Base-by-base conservation (phyloP, 1,284 basidiomycete genomes). In the Mycosarcoma mackinlayi region DNA sequence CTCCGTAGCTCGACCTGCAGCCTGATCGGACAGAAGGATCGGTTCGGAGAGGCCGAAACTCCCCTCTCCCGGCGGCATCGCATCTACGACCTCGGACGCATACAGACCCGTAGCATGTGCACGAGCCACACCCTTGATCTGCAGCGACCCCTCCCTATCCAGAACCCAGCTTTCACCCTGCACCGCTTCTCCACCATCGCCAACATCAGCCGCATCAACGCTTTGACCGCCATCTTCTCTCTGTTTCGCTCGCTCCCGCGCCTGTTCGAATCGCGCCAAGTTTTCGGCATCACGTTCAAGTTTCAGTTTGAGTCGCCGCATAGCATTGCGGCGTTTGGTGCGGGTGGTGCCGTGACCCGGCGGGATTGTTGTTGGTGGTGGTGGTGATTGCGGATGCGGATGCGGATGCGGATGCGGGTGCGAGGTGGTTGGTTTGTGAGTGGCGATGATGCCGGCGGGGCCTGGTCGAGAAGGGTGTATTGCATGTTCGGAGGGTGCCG, bases 281-380 rank as follows among this genome's bases (percentile, higher is more conserved):
- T 53, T 58, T 13, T 54, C 55, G 0, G 56, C 41, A 6, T 66
- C 31, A 13, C 63, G 56, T 4, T 30, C 2, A 0, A 51, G 25
- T 11, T 45, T 34, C 3, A 49, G 37, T 19, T 65, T 66, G 13
- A 58, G 49, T 2, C 73, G 47, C 8, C 73, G 47, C 34, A 68
- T 61, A n/a, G 60, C 54, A 34, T 77, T 77, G 35, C 71, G 61
- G 10, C 66, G 64, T n/a, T 53, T 54, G 18, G 75, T 77, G 9
- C 69, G 66, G 13, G 33, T 41, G 3, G 55, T 70, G n/a, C 75
- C 75, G 21, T 60, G 37, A 0, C 75, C 75, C 0, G 75, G 75
- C 3, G 73, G 75, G 8, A 35, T 16, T 6, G 33, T n/a, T 1
- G 68, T 25, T 1, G 40, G 24, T 6, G n/a, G 21, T 10, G 44